Conservation (phyloP, 106 monocot species). For the Allium sativum region DNA sequence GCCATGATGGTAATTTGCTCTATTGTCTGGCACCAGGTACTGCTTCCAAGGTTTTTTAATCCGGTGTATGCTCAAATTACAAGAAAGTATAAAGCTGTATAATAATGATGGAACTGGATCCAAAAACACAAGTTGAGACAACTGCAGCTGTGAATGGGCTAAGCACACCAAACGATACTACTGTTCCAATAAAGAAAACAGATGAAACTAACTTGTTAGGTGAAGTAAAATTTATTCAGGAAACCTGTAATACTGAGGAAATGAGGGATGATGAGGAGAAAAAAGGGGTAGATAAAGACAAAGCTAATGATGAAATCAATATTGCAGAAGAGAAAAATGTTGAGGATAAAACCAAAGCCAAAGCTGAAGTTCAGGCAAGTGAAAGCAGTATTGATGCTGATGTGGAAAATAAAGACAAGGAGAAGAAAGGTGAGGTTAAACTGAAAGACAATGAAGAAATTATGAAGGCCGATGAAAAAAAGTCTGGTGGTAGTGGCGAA, state of each 20-base stretch:
- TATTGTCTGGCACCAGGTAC: not conserved
- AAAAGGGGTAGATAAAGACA: not conserved
- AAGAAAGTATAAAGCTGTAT: not conserved
- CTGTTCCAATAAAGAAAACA: not conserved
- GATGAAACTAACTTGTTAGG: too few relatives aligned
- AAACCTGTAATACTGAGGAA: slow-evolving; percentile 1
- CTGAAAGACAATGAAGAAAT: too few relatives aligned
- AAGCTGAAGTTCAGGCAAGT: too few relatives aligned
- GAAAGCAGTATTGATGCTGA: too few relatives aligned
- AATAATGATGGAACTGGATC: slow-evolving; percentile 14
- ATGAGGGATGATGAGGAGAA: not conserved
- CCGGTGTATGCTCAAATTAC: not conserved
- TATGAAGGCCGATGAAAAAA: too few relatives aligned
- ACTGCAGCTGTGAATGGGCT: not conserved
- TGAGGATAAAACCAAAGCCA: not conserved
- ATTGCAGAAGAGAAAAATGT: not conserved
- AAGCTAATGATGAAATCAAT: not conserved
- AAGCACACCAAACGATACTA: slow-evolving; percentile 5
- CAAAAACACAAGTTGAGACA: slow-evolving; percentile 4
- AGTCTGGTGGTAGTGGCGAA: too few relatives aligned
- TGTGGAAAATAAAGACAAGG: too few relatives aligned
- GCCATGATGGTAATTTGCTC: too few relatives aligned
- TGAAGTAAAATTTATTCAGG: too few relatives aligned
- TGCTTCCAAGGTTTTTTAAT: not conserved
- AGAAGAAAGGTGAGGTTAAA: too few relatives aligned